A percentile compares a stretch with the other conserved stretches of the same genome.
Evolutionary conservation across 805 yeast genomes (phyloP).

Genomic region (Zygotorulaspora florentina): DNA sequence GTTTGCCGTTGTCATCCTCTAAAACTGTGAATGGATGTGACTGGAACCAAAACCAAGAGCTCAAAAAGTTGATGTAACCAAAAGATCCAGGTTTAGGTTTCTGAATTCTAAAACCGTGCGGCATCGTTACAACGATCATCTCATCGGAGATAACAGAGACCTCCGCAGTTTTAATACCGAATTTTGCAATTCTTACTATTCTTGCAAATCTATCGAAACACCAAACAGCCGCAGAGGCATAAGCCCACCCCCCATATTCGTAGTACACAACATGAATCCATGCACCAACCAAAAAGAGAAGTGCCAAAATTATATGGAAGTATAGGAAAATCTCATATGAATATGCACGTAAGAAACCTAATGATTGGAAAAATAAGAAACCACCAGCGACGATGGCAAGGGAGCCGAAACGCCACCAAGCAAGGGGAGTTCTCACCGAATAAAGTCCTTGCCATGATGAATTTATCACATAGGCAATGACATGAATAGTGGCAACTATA

Average conservation of each 20-base stretch:
- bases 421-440: slow-evolving; percentile 38
- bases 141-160: slow-evolving; percentile 26
- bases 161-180: slow-evolving; percentile 58
- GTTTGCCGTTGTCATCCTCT: slow-evolving; percentile 27
- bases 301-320: slow-evolving; percentile 44
- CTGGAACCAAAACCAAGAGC: slow-evolving; percentile 37
- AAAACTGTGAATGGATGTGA: slow-evolving; percentile 69
- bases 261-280: slow-evolving; percentile 41
- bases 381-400: slow-evolving; percentile 37
- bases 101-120: slow-evolving; percentile 17
- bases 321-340: slow-evolving; percentile 46
- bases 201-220: slow-evolving; percentile 59
- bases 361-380: slow-evolving; percentile 43
- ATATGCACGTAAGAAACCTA: slow-evolving; percentile 42
- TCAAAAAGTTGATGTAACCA: slow-evolving; percentile 51
- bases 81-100: slow-evolving; percentile 55
- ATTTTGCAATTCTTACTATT: slow-evolving; percentile 47
- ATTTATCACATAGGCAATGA: slow-evolving; percentile 45
- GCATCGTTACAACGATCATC: slow-evolving; percentile 38
- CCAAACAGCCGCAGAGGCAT: slow-evolving; percentile 64
- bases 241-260: slow-evolving; percentile 50
- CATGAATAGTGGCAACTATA: slow-evolving; percentile 50
- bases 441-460: slow-evolving; percentile 37
- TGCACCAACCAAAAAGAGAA: slow-evolving; percentile 44
- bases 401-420: slow-evolving; percentile 40